Percentiles rank a stretch among this genome's conserved stretches.
Conservation (phyloP, 2,329 filamentous ascomycete genomes). For the Monilinia fructicola region DNA sequence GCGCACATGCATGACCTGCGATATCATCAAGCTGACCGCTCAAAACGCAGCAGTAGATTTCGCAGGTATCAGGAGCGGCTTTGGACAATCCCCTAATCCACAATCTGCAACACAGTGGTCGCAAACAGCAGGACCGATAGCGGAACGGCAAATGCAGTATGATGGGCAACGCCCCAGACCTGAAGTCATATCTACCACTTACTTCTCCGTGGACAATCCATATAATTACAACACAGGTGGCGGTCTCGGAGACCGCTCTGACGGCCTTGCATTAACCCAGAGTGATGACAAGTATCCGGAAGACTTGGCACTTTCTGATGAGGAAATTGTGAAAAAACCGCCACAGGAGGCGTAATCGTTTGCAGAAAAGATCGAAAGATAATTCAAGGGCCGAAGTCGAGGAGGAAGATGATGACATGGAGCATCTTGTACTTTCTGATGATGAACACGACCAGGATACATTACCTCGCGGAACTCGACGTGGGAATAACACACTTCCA, state of each 20-base stretch:
- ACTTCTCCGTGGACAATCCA: neutral
- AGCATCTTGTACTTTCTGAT: neutral
- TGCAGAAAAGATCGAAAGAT: neutral
- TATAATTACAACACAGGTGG: neutral
- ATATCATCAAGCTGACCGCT: constrained; percentile 7
- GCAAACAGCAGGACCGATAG: neutral
- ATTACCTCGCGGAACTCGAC: neutral
- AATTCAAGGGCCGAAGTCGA: neutral
- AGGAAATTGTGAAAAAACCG: neutral
- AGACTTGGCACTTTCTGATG: neutral
- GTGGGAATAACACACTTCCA: neutral
- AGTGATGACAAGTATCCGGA: neutral
- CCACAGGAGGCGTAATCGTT: neutral
- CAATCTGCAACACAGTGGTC: neutral
- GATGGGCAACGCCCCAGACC: neutral
- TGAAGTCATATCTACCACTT: neutral
- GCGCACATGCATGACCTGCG: constrained; percentile 7
- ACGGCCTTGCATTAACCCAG: neutral
- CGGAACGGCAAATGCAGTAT: neutral
- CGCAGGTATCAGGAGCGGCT: neutral
- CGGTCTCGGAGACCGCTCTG: neutral
- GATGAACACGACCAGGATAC: neutral
- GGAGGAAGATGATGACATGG: neutral
- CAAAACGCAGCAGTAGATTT: neutral
- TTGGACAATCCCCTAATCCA: neutral